phyloP scores from a whole-genome alignment of 495 filamentous ascomycete species.

The Penicillium canescens region DNA sequence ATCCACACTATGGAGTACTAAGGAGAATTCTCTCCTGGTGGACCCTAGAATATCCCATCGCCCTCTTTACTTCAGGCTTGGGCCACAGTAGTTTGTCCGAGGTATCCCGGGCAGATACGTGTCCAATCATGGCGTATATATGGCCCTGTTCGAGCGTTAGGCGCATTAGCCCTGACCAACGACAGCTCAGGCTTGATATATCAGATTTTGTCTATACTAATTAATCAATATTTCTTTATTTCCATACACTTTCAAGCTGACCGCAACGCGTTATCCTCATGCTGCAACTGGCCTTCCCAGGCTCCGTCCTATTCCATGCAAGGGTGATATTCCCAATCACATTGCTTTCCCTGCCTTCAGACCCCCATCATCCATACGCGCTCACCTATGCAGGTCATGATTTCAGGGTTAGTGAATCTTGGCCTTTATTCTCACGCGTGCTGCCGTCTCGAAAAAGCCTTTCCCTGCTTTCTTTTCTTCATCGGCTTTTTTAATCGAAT shows the following conservation, averaged over 20 bases:
- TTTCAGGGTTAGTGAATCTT: conserved; percentile 5
- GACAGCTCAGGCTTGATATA: conserved; percentile 38
- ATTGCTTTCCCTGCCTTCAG: not conserved
- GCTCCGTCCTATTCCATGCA: conserved; percentile 17
- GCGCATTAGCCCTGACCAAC: conserved; percentile 28
- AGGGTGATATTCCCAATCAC: conserved; percentile 23
- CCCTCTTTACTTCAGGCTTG: not conserved
- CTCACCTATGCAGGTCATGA: conserved; percentile 1
- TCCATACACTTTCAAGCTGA: not conserved
- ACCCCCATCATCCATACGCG: not conserved
- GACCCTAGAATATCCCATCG: not conserved
- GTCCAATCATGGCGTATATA: not conserved
- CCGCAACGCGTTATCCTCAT: conserved; percentile 10
- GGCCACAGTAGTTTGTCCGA: not conserved
- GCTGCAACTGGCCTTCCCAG: conserved; percentile 18
- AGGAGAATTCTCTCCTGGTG: not conserved
- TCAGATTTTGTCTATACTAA: conserved; percentile 21
- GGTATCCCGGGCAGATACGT: not conserved
- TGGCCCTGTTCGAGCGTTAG: conserved; percentile 15
- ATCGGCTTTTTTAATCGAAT: conserved; percentile 13
- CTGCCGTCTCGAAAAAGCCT: conserved; percentile 1
- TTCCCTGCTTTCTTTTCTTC: conserved; percentile 1
- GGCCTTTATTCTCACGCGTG: conserved; percentile 17
- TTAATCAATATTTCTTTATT: not conserved
- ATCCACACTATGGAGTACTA: not conserved